Conservation (phyloP, 345 rosid genomes). For the Rhodamnia argentea region DNA sequence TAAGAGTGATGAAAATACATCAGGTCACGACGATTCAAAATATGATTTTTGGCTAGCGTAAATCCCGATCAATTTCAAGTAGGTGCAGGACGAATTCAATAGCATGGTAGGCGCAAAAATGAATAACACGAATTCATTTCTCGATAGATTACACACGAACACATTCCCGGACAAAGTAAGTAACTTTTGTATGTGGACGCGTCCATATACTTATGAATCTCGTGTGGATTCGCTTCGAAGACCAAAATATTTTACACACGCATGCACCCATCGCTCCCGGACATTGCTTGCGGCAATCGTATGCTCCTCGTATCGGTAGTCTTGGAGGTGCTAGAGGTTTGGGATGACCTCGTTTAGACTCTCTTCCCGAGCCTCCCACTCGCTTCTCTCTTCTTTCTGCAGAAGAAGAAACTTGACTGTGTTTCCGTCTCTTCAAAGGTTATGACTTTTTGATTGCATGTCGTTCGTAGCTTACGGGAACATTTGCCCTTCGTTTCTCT, state of each 20-base stretch:
- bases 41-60: neutral
- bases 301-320: rapidly evolving
- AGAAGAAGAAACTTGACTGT: no score
- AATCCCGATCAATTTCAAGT: neutral
- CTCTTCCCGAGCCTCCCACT: neutral
- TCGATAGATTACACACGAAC: neutral
- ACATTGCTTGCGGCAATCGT: neutral
- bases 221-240: neutral
- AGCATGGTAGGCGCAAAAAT: neutral
- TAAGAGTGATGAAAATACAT: neutral
- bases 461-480: neutral
- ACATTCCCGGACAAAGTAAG: neutral
- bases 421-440: neutral
- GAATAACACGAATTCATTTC: neutral
- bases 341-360: neutral
- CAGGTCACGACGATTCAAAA: neutral
- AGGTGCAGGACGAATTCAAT: neutral
- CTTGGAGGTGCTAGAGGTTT: neutral
- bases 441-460: neutral
- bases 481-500: neutral
- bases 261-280: no score
- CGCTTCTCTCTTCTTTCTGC: neutral
- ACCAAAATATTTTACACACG: neutral
- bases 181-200: neutral
- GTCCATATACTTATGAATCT: rapidly evolving